Evolutionary conservation across 225 moss, liverwort and hornwort genomes (phyloP).

Genomic region (Bryoerythrophyllum caledonicum): DNA sequence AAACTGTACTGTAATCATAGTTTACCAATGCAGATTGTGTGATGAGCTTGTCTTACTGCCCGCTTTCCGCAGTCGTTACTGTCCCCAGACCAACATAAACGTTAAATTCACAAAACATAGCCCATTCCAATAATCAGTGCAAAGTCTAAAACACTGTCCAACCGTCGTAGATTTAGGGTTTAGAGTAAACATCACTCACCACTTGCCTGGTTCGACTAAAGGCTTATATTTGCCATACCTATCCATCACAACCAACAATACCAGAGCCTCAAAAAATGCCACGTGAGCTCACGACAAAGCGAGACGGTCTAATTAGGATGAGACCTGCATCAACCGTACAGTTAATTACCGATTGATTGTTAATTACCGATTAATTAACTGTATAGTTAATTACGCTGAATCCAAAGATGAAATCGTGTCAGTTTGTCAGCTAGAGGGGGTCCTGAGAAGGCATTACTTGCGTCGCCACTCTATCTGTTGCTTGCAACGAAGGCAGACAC

Average conservation of each 20-base stretch:
- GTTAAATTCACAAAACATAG: background rate
- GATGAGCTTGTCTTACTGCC: slow-evolving; percentile 65
- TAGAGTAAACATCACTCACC: slow-evolving; percentile 38
- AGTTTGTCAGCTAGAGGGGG: slow-evolving; percentile 17
- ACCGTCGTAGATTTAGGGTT: background rate
- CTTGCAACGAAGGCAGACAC: slow-evolving; percentile 74
- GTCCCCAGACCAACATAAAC: slow-evolving; percentile 19
- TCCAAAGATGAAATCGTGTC: no score
- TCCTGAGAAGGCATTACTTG: slow-evolving; percentile 68
- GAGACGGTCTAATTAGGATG: no score
- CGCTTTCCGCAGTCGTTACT: slow-evolving; percentile 74
- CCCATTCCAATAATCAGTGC: background rate
- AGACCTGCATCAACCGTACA: no score
- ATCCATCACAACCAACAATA: slow-evolving; percentile 26
- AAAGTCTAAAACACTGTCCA: background rate
- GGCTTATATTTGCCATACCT: slow-evolving; percentile 70
- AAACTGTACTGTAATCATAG: background rate
- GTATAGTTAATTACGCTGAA: no score
- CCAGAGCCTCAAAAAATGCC: no score
- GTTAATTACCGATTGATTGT: no score
- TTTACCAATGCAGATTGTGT: slow-evolving; percentile 61
- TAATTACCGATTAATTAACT: no score
- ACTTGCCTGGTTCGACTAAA: slow-evolving; percentile 57
- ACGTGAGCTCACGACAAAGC: slow-evolving; percentile 7
- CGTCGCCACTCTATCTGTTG: slow-evolving; percentile 75